A percentile compares a stretch with the other conserved stretches of the same genome.
Evolutionary conservation across 2,329 filamentous ascomycete species (phyloP).

Genomic region (Tetracladium maxilliforme): DNA sequence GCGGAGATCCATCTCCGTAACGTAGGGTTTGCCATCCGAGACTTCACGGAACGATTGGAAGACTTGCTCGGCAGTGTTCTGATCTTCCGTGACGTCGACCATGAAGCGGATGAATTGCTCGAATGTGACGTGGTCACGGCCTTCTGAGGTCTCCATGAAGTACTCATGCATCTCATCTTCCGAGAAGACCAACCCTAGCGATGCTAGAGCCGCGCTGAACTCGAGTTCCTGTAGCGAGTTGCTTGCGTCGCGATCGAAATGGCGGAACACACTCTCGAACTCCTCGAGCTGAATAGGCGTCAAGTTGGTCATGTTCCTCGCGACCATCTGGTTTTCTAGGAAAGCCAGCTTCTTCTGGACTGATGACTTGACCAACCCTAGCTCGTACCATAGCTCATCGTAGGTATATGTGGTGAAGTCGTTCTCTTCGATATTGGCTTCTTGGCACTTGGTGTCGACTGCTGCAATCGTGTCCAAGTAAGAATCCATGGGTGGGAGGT

Average conservation of each 20-base stretch:
- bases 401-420: constrained; percentile 99
- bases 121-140: constrained; percentile 72
- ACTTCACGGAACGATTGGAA: constrained; percentile 97
- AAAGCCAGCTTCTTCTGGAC: constrained; percentile 95
- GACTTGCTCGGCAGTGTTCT: constrained; percentile 96
- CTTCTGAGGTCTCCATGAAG: constrained; percentile 75
- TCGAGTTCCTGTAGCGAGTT: constrained; percentile 88
- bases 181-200: constrained; percentile 86
- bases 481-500: constrained; percentile 74
- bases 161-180: constrained; percentile 97
- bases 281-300: constrained; percentile 97
- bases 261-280: constrained; percentile 94
- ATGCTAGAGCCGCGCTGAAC: constrained; percentile 91
- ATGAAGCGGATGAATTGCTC: constrained; percentile 99
- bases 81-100: constrained; percentile 97
- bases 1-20: constrained; percentile 91
- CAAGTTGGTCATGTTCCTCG: constrained; percentile 95
- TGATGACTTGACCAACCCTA: constrained; percentile 78
- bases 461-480: constrained; percentile 80
- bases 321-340: constrained; percentile 96
- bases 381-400: constrained; percentile 88
- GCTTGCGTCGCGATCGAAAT: constrained; percentile 87
- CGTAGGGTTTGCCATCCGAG: constrained; percentile 95
- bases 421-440: constrained; percentile 98
- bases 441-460: constrained; percentile 77